Percentiles rank a stretch among this genome's conserved stretches.
Evolutionary conservation across 1,284 basidiomycete genomes (phyloP).

Genomic region (Xerocomus nothofagi): DNA sequence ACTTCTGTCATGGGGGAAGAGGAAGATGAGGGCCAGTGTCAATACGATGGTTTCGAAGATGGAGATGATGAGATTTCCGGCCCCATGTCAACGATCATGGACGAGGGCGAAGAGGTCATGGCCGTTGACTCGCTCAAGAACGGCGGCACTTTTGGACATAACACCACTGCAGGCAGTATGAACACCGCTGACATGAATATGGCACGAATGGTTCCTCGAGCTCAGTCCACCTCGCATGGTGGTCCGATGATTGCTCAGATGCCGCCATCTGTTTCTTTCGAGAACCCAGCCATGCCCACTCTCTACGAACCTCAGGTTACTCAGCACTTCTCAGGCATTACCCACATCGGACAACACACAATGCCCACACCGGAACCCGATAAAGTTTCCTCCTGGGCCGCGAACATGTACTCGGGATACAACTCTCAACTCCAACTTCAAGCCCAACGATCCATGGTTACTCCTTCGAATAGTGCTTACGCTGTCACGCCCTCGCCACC

Average conservation of each 20-base stretch:
- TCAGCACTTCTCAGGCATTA: slow-evolving; percentile 16
- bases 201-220: slow-evolving; percentile 22
- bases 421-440: slow-evolving; percentile 30
- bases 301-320: slow-evolving; percentile 32
- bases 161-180: slow-evolving; percentile 22
- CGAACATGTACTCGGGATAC: slow-evolving; percentile 36
- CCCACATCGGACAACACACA: slow-evolving; percentile 24
- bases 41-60: slow-evolving; percentile 41
- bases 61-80: slow-evolving; percentile 32
- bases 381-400: slow-evolving; percentile 34
- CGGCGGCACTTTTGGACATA: slow-evolving; percentile 23
- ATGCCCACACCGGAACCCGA: slow-evolving; percentile 24
- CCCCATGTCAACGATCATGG: slow-evolving; percentile 21
- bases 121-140: slow-evolving; percentile 20
- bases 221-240: slow-evolving; percentile 21
- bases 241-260: slow-evolving; percentile 35
- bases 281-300: slow-evolving; percentile 36
- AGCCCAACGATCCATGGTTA: slow-evolving; percentile 33
- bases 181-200: slow-evolving; percentile 30
- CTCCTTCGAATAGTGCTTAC: slow-evolving; percentile 37
- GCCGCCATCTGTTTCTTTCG: slow-evolving; percentile 32
- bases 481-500: slow-evolving; percentile 20
- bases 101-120: slow-evolving; percentile 33
- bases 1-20: slow-evolving; percentile 48
- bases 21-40: slow-evolving; percentile 51